These are phyloP conservation scores for Ulota crispa DNA, from an alignment of 225 moss, liverwort and hornwort genomes.

Conservation along the genomic window DNA sequence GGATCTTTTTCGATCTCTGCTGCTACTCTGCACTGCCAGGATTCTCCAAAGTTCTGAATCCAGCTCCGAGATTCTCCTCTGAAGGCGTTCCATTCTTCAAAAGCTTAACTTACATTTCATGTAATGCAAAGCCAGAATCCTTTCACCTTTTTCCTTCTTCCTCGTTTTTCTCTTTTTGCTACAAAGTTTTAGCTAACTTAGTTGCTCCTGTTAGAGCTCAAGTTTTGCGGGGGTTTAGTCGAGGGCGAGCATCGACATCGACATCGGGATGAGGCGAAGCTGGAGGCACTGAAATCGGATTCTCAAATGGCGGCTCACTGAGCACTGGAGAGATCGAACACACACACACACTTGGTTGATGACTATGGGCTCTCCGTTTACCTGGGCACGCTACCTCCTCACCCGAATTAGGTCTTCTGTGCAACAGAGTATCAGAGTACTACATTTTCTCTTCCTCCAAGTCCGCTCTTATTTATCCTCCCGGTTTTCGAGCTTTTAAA, in stretches of 20 bases:
- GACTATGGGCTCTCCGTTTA: constrained; percentile 58
- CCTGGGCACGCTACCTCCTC: constrained; percentile 84
- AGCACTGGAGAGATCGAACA: neutral
- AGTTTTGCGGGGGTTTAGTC: neutral
- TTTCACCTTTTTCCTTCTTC: too few species aligned
- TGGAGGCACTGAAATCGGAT: constrained; percentile 21
- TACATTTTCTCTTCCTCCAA: neutral
- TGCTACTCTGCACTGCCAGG: neutral
- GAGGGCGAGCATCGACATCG: neutral
- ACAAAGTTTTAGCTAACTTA: neutral
- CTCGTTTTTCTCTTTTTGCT: too few species aligned
- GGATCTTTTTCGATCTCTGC: too few species aligned
- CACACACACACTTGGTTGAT: too few species aligned
- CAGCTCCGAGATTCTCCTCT: neutral
- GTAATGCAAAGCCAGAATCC: neutral
- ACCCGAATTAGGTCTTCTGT: constrained; percentile 83
- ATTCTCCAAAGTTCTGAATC: constrained; percentile 17
- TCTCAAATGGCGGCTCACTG: constrained; percentile 35
- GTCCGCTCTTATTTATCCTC: neutral
- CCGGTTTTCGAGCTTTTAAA: neutral
- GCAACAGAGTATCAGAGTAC: constrained; percentile 82
- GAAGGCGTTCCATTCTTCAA: neutral
- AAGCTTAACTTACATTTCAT: neutral
- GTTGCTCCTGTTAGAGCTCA: neutral
- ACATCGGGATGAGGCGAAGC: constrained; percentile 22